Percentiles rank a stretch among this genome's conserved stretches.
phyloP scores from a whole-genome alignment of 2,329 filamentous ascomycete genomes.

The Cryphonectria naterciae region DNA sequence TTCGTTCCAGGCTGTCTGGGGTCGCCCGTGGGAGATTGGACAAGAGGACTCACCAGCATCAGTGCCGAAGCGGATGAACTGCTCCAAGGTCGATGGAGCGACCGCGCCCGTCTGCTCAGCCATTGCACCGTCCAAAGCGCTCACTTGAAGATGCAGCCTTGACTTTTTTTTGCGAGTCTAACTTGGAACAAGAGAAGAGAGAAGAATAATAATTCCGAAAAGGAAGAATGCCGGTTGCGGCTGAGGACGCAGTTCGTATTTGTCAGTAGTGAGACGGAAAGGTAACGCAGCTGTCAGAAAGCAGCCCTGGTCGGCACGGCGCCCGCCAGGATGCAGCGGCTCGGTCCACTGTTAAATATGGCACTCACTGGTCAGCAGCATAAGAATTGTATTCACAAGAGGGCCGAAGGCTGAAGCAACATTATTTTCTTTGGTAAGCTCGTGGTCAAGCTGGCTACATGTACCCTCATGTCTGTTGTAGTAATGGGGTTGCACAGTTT shows the following conservation, averaged over 20 bases:
- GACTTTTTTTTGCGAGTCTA: not conserved
- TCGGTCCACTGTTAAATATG: slow-evolving; percentile 16
- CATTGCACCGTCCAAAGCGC: not conserved
- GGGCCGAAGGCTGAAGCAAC: not conserved
- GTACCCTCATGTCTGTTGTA: not conserved
- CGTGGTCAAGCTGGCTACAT: not conserved
- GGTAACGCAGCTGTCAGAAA: not conserved
- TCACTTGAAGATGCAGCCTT: not conserved
- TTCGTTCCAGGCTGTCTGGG: not conserved
- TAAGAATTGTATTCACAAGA: not conserved
- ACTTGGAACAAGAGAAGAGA: not conserved
- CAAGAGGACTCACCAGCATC: slow-evolving; percentile 33
- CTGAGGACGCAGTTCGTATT: not conserved
- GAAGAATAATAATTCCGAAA: too few relatives aligned
- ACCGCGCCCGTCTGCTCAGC: not conserved
- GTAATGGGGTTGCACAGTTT: not conserved
- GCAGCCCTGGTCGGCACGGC: not conserved
- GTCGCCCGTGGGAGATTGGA: not conserved
- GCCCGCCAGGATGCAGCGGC: slow-evolving; percentile 1
- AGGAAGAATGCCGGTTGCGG: not conserved
- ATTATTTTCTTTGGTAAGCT: not conserved
- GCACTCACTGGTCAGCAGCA: slow-evolving; percentile 4
- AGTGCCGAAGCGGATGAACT: slow-evolving; percentile 43
- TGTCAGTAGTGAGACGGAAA: not conserved
- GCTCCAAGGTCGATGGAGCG: slow-evolving; percentile 36